Evolutionary conservation across 352 stramenopile genomes (phyloP), one percentile per base, ranked within the genome.

Genomic region (Pythium myriotylum): DNA sequence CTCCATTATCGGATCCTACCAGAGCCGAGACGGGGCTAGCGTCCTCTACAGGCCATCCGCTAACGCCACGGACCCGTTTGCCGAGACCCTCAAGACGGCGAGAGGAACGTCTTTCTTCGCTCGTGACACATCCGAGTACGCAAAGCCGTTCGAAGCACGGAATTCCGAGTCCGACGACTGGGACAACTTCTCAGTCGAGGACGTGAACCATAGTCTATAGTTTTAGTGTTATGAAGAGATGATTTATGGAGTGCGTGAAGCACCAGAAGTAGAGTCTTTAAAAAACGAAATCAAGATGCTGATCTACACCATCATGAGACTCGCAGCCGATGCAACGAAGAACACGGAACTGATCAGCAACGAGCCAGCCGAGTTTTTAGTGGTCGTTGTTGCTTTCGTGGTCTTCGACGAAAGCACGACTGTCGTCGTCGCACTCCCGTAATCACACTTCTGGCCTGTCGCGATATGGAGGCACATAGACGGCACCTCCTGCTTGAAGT

Each of bases 401-500:
- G 54, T n/a, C 9, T 59, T 53, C 53, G 70, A 72, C 27, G 53
- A 47, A 29, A 76, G 41, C 14, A 49, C 53, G 41, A 72, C 62
- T n/a, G 61, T 64, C 33, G 74, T 63, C 20, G 61, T 64, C 33
- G 74, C 67, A 10, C 43, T 54, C 6, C 37, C 41, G 48, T 74
- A 78, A 22, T 50, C 65, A 49, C 72, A 81, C 20, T 41, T 37
- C 2, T 67, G 66, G 29, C 54, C 68, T 19, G 52, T 76, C 4
- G 68, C 65, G 5, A 81, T 40, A 55, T 78, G 75, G 3, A 79
- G n/a, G 14, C 37, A 54, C 32, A 73, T 47, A 19, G 62, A 26
- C 12, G 46, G 42, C n/a, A 52, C 20, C 23, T 12, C 51, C 23
- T 12, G 52, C 49, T 63, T 32, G 23, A 43, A 29, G 16, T 51